Conservation (phyloP, 78 protist genomes). For the Guillardia theta region DNA sequence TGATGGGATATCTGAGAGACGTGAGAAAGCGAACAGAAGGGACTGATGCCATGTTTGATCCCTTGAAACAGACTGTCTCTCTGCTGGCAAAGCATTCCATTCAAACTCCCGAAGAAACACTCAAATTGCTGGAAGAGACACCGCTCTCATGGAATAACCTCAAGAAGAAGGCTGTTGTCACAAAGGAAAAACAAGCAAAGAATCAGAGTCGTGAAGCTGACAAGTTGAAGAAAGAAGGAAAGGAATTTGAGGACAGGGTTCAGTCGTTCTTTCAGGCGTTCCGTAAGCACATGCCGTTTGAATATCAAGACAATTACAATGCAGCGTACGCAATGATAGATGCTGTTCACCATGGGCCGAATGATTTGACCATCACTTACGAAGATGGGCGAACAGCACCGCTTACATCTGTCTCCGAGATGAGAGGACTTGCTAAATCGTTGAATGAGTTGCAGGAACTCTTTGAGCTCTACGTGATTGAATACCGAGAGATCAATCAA, state of each 20-base stretch:
- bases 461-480: constrained; percentile 54
- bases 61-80: constrained; percentile 41
- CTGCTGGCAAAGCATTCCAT: constrained; percentile 54
- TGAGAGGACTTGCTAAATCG: not conserved
- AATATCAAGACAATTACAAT: not conserved
- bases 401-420: not conserved
- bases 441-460: constrained; percentile 58
- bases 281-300: constrained; percentile 33
- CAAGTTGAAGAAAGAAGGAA: constrained; percentile 42
- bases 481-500: constrained; percentile 38
- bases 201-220: constrained; percentile 65
- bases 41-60: constrained; percentile 42
- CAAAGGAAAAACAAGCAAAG: not conserved
- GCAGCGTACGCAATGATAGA: constrained; percentile 37
- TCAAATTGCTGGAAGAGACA: not conserved
- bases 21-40: constrained; percentile 51
- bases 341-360: not conserved
- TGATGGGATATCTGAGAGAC: constrained; percentile 57
- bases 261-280: not conserved
- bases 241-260: constrained; percentile 3
- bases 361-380: not conserved
- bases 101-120: not conserved
- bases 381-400: constrained; percentile 8
- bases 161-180: constrained; percentile 9
- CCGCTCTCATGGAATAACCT: not conserved